A percentile compares a stretch with the other conserved stretches of the same genome.
These are phyloP conservation scores for Suhomyces taliae DNA, from an alignment of 1,139 yeast species.

Conservation along the genomic window DNA sequence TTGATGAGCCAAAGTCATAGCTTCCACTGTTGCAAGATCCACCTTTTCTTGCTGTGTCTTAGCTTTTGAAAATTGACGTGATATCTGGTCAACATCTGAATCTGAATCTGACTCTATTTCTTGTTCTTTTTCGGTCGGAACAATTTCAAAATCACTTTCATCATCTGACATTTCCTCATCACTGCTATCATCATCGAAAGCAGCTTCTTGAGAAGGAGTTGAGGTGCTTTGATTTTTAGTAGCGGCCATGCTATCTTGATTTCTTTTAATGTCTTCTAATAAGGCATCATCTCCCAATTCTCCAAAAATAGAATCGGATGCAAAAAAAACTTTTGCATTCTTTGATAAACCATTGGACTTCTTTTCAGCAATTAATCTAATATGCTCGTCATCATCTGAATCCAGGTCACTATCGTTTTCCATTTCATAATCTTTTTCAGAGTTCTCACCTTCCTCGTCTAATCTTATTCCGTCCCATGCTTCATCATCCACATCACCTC, in stretches of 20 bases:
- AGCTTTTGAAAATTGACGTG: slow-evolving; percentile 34
- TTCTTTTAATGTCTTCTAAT: slow-evolving; percentile 26
- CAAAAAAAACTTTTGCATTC: slow-evolving; percentile 75
- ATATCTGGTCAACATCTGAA: slow-evolving; percentile 35
- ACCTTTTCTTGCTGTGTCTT: slow-evolving; percentile 59
- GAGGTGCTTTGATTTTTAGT: no score
- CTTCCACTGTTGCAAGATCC: slow-evolving; percentile 89
- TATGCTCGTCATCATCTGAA: slow-evolving; percentile 75
- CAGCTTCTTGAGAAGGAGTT: neutral
- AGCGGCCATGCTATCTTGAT: neutral
- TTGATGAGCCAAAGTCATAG: slow-evolving; percentile 97
- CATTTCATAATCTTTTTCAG: slow-evolving; percentile 46
- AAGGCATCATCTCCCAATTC: slow-evolving; percentile 54
- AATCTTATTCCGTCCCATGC: slow-evolving; percentile 83
- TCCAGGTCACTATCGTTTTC: slow-evolving; percentile 47
- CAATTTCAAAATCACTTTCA: slow-evolving; percentile 22
- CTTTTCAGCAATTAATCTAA: slow-evolving; percentile 58
- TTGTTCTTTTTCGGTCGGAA: slow-evolving; percentile 16
- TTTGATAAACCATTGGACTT: slow-evolving; percentile 58
- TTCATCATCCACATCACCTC: slow-evolving; percentile 79
- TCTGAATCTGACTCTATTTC: slow-evolving; percentile 49
- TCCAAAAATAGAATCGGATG: slow-evolving; percentile 70
- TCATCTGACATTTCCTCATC: slow-evolving; percentile 16
- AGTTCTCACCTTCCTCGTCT: slow-evolving; percentile 39
- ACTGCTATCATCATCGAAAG: slow-evolving; percentile 8